Conservation (phyloP, 2,329 filamentous ascomycete genomes). For the Teratosphaeriaceae sp. region DNA sequence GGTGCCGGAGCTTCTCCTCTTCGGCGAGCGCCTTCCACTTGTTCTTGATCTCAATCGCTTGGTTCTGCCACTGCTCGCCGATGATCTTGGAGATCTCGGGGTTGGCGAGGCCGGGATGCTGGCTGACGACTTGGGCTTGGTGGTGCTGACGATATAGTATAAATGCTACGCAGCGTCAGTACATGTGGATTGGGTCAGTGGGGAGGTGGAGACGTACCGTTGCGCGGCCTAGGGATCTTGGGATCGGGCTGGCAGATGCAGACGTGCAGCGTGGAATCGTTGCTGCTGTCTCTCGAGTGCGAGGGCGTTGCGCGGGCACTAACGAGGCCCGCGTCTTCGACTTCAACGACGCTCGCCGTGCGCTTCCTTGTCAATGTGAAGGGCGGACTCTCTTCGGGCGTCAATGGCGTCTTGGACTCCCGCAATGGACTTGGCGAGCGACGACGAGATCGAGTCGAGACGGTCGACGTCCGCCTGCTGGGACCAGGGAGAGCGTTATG, state of each 20-base stretch:
- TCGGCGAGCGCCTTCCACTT: constrained; percentile 87
- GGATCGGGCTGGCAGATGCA: constrained; percentile 66
- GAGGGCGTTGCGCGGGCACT: constrained; percentile 18
- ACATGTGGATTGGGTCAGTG: not conserved
- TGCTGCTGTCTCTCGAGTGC: constrained; percentile 27
- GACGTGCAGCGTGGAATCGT: constrained; percentile 47
- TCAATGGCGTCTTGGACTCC: constrained; percentile 28
- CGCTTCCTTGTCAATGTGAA: constrained; percentile 29
- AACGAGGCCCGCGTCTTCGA: constrained; percentile 25
- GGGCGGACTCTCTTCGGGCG: constrained; percentile 30
- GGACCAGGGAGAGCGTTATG: constrained; percentile 15
- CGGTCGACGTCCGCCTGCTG: constrained; percentile 23
- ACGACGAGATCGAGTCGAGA: constrained; percentile 23
- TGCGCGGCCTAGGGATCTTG: constrained; percentile 64
- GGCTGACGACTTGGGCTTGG: constrained; percentile 71
- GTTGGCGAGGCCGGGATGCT: constrained; percentile 85
- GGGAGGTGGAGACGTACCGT: constrained; percentile 53
- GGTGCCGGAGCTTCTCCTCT: constrained; percentile 86
- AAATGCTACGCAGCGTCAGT: constrained; percentile 61
- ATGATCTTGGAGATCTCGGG: constrained; percentile 98
- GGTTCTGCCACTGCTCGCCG: constrained; percentile 80
- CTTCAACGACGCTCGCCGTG: constrained; percentile 24
- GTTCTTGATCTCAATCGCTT: constrained; percentile 66
- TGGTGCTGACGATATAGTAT: constrained; percentile 95
- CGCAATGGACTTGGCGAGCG: constrained; percentile 24